Evolutionary conservation across 768 basidiomycete genomes (phyloP).

Genomic region (Calocera viscosa): DNA sequence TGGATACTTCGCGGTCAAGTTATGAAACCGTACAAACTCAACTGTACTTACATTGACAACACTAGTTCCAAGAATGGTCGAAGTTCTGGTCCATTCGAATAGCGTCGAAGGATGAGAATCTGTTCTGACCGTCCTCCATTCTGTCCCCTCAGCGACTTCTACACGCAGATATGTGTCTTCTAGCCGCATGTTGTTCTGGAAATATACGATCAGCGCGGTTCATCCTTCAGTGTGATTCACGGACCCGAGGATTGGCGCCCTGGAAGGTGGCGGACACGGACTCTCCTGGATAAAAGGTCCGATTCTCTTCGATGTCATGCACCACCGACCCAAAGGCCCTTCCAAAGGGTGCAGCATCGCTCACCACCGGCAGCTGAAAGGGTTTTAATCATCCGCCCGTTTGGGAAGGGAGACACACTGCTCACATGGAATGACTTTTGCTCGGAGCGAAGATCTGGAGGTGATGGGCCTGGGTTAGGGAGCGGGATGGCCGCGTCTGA

Average conservation of each 20-base stretch:
- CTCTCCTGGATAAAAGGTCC: constrained; percentile 43
- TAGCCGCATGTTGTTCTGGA: constrained; percentile 61
- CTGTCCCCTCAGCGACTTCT: constrained; percentile 36
- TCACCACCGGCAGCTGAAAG: constrained; percentile 32
- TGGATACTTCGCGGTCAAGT: constrained; percentile 19
- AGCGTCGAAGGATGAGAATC: constrained; percentile 71
- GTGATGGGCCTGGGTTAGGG: constrained; percentile 51
- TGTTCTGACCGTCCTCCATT: constrained; percentile 48
- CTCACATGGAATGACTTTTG: constrained; percentile 57
- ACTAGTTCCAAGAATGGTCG: constrained; percentile 31
- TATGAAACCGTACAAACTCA: neutral
- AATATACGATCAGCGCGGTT: neutral
- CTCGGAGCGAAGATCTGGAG: constrained; percentile 48
- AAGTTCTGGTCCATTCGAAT: constrained; percentile 52
- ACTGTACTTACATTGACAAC: neutral
- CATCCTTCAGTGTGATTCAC: constrained; percentile 28
- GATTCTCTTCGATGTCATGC: constrained; percentile 37
- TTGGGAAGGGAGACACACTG: neutral
- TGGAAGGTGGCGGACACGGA: constrained; percentile 53
- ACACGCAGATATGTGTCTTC: constrained; percentile 62
- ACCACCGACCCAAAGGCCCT: constrained; percentile 52
- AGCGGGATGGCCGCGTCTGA: constrained; percentile 37
- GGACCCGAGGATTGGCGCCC: constrained; percentile 64
- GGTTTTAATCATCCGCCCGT: neutral
- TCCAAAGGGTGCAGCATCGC: constrained; percentile 45